Evolutionary conservation across 805 yeast genomes (phyloP).

Genomic region (Teunomyces kruisii): DNA sequence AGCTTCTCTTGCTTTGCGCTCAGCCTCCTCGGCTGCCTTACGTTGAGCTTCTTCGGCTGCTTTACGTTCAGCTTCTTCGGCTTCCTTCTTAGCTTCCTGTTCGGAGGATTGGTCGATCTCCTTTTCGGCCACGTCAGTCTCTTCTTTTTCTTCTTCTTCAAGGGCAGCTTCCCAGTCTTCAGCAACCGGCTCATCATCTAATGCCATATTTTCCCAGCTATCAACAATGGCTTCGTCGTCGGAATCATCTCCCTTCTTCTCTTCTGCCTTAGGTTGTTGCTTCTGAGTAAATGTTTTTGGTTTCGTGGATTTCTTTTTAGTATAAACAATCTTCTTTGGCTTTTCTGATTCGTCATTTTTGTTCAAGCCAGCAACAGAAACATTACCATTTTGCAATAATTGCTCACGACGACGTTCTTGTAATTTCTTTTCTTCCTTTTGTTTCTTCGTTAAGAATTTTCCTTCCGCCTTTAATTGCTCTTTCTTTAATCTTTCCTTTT

Average conservation of each 20-base stretch:
- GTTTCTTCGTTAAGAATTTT: constrained; percentile 88
- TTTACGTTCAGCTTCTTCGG: constrained; percentile 18
- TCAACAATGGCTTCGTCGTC: constrained; percentile 60
- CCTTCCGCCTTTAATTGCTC: constrained; percentile 97
- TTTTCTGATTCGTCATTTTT: constrained; percentile 32
- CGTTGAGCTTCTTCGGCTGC: constrained; percentile 31
- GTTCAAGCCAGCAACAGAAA: constrained; percentile 72
- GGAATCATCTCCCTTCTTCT: constrained; percentile 31
- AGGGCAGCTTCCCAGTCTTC: constrained; percentile 53
- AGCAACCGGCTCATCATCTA: constrained; percentile 56
- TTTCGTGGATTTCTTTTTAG: constrained; percentile 63
- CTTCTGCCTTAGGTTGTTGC: constrained; percentile 22
- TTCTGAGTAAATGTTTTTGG: constrained; percentile 39
- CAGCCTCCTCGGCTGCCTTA: constrained; percentile 24
- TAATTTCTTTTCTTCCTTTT: constrained; percentile 85
- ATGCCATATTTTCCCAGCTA: constrained; percentile 80
- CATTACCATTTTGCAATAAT: constrained; percentile 69
- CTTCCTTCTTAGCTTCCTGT: constrained; percentile 11
- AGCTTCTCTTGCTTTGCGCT: constrained; percentile 24
- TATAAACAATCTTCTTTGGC: constrained; percentile 69
- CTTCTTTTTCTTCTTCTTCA: constrained; percentile 27
- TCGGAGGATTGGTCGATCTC: constrained; percentile 14
- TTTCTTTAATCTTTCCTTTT: constrained; percentile 79
- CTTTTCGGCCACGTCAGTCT: constrained; percentile 18
- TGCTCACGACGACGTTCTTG: constrained; percentile 89